Evolutionary conservation across 176 grass and related monocot species (phyloP).

Genomic region (Triticum turgidum): DNA sequence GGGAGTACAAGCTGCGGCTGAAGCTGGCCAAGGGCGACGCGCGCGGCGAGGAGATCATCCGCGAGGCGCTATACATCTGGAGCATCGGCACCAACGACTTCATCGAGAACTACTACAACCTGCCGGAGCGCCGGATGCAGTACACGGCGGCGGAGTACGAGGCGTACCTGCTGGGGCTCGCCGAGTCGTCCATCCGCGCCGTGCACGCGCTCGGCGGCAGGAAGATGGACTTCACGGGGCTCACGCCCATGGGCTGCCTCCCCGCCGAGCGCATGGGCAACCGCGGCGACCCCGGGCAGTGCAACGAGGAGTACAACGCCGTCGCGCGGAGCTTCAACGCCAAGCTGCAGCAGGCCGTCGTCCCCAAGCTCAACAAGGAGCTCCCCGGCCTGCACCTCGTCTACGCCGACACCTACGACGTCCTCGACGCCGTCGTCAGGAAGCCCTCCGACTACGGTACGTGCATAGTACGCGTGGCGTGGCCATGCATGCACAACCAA

Average conservation of each 20-base stretch:
- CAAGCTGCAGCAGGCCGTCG: constrained; percentile 26
- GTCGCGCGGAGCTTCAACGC: constrained; percentile 54
- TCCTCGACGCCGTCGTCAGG: constrained; percentile 41
- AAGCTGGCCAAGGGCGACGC: constrained; percentile 31
- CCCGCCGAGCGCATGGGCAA: constrained; percentile 43
- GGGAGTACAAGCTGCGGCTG: constrained; percentile 59
- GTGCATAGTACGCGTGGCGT: background rate
- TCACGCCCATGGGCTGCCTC: constrained; percentile 51
- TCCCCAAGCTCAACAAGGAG: constrained; percentile 33
- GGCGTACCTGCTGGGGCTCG: constrained; percentile 38
- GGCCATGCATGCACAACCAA: background rate
- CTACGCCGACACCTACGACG: constrained; percentile 41
- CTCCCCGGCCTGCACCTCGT: constrained; percentile 21
- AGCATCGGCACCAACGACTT: constrained; percentile 94
- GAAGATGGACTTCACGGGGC: constrained; percentile 61
- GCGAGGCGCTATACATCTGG: constrained; percentile 58
- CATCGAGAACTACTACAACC: constrained; percentile 86
- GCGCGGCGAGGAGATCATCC: constrained; percentile 21
- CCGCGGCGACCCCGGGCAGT: constrained; percentile 27
- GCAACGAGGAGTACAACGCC: constrained; percentile 56
- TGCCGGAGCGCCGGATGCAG: constrained; percentile 32
- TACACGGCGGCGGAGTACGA: constrained; percentile 44
- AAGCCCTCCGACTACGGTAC: constrained; percentile 44
- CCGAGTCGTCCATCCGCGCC: constrained; percentile 39
- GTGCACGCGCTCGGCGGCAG: constrained; percentile 37